Conservation (phyloP, 345 rosid genomes). For the Brassica napus region Da-Ae NC_063438.1:5400001-5400500, state of each 20-base stretch:
- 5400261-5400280: constrained; percentile 32
- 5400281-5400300: constrained; percentile 25
- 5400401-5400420: constrained; percentile 85
- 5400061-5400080: too few relatives aligned
- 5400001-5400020: too few relatives aligned
- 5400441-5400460: constrained; percentile 84
- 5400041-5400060: too few relatives aligned
- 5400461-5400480: constrained; percentile 96
- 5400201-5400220: background rate
- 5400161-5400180: too few relatives aligned
- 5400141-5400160: too few relatives aligned
- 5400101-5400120: too few relatives aligned
- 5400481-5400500: background rate
- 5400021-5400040: too few relatives aligned
- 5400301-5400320: constrained; percentile 26
- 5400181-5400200: background rate
- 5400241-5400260: constrained; percentile 18
- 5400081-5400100: too few relatives aligned
- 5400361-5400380: constrained; percentile 32
- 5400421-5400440: constrained; percentile 91
- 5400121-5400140: too few relatives aligned
- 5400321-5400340: constrained; percentile 8
- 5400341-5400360: too few relatives aligned
- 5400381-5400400: constrained; percentile 60
- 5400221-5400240: constrained; percentile 15